Evolutionary conservation across 2,329 filamentous ascomycete genomes (phyloP).

Genomic region (Macrophomina phaseolina): DNA sequence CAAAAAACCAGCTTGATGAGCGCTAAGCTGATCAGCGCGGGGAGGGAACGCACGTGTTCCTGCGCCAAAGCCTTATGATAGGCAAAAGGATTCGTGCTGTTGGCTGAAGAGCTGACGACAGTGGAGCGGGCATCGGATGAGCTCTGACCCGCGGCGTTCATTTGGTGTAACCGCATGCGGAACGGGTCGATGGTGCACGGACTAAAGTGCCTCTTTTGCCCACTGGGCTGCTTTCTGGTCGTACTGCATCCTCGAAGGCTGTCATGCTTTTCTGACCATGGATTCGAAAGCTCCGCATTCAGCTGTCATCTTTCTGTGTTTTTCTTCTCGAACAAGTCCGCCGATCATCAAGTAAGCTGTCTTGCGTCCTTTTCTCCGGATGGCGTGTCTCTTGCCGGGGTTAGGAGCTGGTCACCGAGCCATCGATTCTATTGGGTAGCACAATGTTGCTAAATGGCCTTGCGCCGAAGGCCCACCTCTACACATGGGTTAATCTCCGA

Average conservation of each 20-base stretch:
- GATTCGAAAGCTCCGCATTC: not conserved
- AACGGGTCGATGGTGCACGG: not conserved
- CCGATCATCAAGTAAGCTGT: no score
- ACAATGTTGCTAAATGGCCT: no score
- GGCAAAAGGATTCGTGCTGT: not conserved
- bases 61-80: not conserved
- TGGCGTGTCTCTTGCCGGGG: no score
- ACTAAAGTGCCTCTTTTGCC: not conserved
- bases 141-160: not conserved
- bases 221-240: not conserved
- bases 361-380: no score
- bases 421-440: no score
- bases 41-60: not conserved
- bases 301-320: not conserved
- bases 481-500: no score
- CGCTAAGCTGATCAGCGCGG: not conserved
- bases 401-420: no score
- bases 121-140: not conserved
- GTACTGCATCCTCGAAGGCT: not conserved
- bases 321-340: no score
- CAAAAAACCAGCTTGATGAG: not conserved
- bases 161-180: not conserved
- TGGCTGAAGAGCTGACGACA: not conserved
- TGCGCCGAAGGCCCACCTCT: no score
- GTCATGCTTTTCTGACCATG: not conserved